Evolutionary conservation across 768 basidiomycete species (phyloP).

Genomic region (Kwoniella botswanensis): DNA sequence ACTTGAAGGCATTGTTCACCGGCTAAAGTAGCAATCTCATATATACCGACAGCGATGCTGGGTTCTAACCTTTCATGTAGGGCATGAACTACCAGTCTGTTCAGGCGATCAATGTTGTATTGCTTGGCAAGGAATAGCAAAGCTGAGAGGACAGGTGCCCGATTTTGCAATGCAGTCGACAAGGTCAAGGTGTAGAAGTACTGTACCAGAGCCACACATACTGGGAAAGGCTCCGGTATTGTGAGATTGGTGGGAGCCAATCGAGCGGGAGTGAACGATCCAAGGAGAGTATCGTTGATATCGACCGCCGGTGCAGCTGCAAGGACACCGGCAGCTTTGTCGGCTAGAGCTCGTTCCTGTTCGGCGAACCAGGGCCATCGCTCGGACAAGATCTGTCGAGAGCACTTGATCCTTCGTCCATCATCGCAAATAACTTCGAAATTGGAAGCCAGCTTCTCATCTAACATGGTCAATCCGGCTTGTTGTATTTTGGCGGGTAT

Average conservation of each 20-base stretch:
- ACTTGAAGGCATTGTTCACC: conserved; percentile 88
- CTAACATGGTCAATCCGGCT: conserved; percentile 79
- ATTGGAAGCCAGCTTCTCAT: conserved; percentile 80
- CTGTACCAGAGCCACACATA: conserved; percentile 85
- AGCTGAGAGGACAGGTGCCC: conserved; percentile 84
- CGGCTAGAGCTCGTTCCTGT: conserved; percentile 29
- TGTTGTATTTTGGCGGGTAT: conserved; percentile 76
- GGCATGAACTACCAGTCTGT: conserved; percentile 83
- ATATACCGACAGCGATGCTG: conserved; percentile 84
- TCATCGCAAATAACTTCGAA: conserved; percentile 94
- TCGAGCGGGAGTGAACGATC: conserved; percentile 60
- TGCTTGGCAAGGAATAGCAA: conserved; percentile 81
- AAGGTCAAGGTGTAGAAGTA: conserved; percentile 90
- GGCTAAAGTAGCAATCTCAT: conserved; percentile 92
- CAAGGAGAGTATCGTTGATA: conserved; percentile 44
- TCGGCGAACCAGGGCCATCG: conserved; percentile 90
- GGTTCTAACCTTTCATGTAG: conserved; percentile 88
- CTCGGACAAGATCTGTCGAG: conserved; percentile 80
- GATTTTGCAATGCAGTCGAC: conserved; percentile 87
- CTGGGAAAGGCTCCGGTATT: conserved; percentile 86
- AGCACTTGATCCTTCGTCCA: conserved; percentile 79
- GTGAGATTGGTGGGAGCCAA: conserved; percentile 77
- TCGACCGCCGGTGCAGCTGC: conserved; percentile 35
- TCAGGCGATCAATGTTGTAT: conserved; percentile 77
- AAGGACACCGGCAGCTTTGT: conserved; percentile 18